Evolutionary conservation across 345 rosid genomes (phyloP).

Genomic region (Triadica sebifera): DNA sequence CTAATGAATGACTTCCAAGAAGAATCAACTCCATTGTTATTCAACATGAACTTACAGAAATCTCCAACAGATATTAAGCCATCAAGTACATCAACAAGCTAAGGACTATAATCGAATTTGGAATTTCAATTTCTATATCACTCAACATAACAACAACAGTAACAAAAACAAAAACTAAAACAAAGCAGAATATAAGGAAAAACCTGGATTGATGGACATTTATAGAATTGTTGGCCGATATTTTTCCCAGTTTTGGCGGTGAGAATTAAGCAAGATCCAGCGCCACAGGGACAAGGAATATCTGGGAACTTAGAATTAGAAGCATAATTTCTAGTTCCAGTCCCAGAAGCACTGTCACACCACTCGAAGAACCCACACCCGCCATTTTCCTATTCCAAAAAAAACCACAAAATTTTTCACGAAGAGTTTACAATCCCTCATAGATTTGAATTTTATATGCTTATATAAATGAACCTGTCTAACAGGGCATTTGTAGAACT

Average conservation of each 20-base stretch:
- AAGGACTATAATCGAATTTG: background rate
- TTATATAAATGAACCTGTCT: slow-evolving; percentile 41
- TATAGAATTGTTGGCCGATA: slow-evolving; percentile 51
- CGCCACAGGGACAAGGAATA: slow-evolving; percentile 52
- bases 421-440: background rate
- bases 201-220: slow-evolving; percentile 56
- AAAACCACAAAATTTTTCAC: background rate
- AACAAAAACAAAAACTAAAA: background rate
- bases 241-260: slow-evolving; percentile 55
- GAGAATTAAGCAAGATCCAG: slow-evolving; percentile 42
- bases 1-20: background rate
- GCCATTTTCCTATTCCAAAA: slow-evolving; percentile 47
- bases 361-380: slow-evolving; percentile 65
- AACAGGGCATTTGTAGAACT: slow-evolving; percentile 50
- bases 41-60: background rate
- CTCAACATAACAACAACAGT: background rate
- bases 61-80: background rate
- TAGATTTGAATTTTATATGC: background rate
- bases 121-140: background rate
- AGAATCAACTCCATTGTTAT: background rate
- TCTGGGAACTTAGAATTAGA: slow-evolving; percentile 30
- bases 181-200: background rate
- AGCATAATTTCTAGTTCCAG: slow-evolving; percentile 20
- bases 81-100: background rate
- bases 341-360: slow-evolving; percentile 45